These are phyloP conservation scores for Euphorbia schlechtendalii DNA, from an alignment of 441 rosid species.

Conservation along the genomic window DNA sequence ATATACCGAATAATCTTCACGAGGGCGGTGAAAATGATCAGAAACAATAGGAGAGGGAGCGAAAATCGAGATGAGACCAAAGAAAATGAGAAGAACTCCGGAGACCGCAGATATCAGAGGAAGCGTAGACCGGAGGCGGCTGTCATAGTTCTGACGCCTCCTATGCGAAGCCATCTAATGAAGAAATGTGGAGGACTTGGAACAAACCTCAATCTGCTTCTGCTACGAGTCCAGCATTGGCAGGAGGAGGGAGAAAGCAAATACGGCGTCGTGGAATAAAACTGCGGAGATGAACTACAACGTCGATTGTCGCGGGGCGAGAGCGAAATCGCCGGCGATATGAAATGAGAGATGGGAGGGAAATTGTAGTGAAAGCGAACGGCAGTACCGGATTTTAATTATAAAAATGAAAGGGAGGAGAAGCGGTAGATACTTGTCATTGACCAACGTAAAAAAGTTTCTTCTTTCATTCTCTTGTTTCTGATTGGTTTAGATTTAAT, in stretches of 20 bases:
- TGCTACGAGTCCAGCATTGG: background rate
- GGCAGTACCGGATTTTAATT: conserved; percentile 8
- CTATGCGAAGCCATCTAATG: conserved; percentile 45
- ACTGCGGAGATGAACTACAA: background rate
- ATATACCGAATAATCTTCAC: conserved; percentile 28
- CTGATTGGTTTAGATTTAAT: background rate
- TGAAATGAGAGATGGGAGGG: background rate
- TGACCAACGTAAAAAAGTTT: background rate
- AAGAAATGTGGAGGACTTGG: background rate
- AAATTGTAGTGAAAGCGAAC: too few relatives aligned
- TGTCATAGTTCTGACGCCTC: conserved; percentile 43
- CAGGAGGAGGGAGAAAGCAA: background rate
- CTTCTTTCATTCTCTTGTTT: too few relatives aligned
- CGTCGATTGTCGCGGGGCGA: background rate
- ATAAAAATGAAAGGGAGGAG: background rate
- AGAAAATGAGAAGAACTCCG: conserved; percentile 46
- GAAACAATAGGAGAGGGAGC: conserved; percentile 55
- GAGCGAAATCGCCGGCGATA: background rate
- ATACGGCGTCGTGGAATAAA: background rate
- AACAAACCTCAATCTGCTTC: conserved; percentile 7
- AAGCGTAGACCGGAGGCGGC: conserved; percentile 39
- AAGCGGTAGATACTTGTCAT: background rate
- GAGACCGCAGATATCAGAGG: conserved; percentile 45
- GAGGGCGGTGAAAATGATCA: conserved; percentile 22
- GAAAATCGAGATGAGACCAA: conserved; percentile 50